Percentiles rank a stretch among this genome's conserved stretches.
Conservation (phyloP, 2,329 filamentous ascomycete genomes). For the Penicillium sp. region DNA sequence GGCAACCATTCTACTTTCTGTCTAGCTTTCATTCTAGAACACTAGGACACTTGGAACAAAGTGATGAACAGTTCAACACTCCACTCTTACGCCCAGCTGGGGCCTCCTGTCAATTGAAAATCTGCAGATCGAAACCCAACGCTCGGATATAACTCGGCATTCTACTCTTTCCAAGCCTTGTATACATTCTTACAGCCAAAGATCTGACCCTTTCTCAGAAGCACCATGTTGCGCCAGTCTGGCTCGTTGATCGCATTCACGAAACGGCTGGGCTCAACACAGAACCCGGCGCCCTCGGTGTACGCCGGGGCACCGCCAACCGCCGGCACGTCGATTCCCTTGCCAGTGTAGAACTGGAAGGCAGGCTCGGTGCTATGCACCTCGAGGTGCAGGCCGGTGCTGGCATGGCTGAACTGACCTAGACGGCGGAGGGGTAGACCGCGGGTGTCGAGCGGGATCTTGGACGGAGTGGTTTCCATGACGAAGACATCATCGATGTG, state of each 20-base stretch:
- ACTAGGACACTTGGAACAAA: background rate
- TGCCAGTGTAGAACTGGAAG: slow-evolving; percentile 95
- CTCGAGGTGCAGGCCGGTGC: slow-evolving; percentile 72
- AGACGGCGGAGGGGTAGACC: slow-evolving; percentile 59
- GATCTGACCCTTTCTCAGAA: slow-evolving; percentile 76
- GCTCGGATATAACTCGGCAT: background rate
- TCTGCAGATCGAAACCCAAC: background rate
- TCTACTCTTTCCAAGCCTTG: slow-evolving; percentile 68
- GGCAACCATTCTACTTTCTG: background rate
- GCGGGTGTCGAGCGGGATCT: slow-evolving; percentile 63
- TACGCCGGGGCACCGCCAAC: slow-evolving; percentile 57
- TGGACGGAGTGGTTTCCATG: slow-evolving; percentile 57
- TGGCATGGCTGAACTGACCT: slow-evolving; percentile 67
- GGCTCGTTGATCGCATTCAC: slow-evolving; percentile 81
- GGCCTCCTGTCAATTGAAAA: background rate
- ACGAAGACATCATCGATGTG: slow-evolving; percentile 90
- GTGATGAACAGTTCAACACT: background rate
- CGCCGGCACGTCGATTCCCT: slow-evolving; percentile 71
- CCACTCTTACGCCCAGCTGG: background rate
- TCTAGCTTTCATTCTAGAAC: background rate
- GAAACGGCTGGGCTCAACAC: slow-evolving; percentile 85
- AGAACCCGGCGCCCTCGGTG: slow-evolving; percentile 69
- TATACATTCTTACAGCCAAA: slow-evolving; percentile 82
- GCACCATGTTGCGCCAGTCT: slow-evolving; percentile 70
- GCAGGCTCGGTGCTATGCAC: slow-evolving; percentile 87